Conservation (phyloP, 129 eudicot genomes). For the Ambrosia artemisiifolia region DNA sequence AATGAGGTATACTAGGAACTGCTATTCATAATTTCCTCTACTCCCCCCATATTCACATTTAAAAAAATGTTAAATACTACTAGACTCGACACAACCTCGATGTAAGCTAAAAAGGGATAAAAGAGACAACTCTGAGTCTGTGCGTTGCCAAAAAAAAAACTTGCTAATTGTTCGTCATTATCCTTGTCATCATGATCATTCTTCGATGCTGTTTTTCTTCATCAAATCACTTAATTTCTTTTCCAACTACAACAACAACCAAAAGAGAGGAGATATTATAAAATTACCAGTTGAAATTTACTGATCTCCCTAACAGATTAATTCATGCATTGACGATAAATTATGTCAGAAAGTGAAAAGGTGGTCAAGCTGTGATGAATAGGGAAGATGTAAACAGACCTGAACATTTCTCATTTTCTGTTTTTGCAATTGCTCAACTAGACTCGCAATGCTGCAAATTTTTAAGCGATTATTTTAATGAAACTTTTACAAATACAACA, state of each 20-base stretch:
- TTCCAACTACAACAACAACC: constrained; percentile 57
- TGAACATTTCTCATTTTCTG: constrained; percentile 60
- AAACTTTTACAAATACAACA: neutral
- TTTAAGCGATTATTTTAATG: constrained; percentile 1
- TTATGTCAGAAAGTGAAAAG: constrained; percentile 4
- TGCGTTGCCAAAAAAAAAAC: neutral
- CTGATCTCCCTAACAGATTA: neutral
- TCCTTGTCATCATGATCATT: constrained; percentile 20
- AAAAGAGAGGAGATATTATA: neutral
- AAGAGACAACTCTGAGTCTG: neutral
- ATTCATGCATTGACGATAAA: neutral
- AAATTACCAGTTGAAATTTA: neutral
- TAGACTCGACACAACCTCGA: neutral
- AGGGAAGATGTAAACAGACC: constrained; percentile 38
- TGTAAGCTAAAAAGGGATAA: constrained; percentile 1
- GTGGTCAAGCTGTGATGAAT: neutral
- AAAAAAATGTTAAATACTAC: constrained; percentile 11
- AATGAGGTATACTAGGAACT: constrained; percentile 15
- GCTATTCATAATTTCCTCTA: constrained; percentile 14
- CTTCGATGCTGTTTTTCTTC: constrained; percentile 37
- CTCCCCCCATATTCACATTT: constrained; percentile 24
- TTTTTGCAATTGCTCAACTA: constrained; percentile 74
- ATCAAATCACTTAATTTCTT: constrained; percentile 41
- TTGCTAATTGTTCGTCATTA: constrained; percentile 10
- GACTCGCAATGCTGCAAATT: constrained; percentile 67